Base-by-base conservation (phyloP, 768 basidiomycete species). In the Galerina sulciceps region DNA sequence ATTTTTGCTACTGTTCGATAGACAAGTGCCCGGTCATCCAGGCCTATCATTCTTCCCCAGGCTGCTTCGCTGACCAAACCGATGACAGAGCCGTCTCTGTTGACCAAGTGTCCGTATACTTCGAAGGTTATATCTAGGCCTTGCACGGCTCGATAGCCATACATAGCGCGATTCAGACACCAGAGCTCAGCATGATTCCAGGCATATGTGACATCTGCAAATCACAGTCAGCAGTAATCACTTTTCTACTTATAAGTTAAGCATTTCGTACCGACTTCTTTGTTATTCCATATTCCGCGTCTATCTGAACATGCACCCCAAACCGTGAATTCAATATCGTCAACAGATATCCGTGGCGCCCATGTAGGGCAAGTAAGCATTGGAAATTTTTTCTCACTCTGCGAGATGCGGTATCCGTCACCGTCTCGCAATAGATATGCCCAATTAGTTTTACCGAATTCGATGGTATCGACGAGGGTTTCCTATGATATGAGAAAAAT, bases 51-150 rank as follows among this genome's bases (percentile, higher is more conserved):
- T 49, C 76, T 65, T 50, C 75, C 76, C 43, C 61, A 55, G 17
- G 76, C 69, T n/a, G 76, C 70, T 51, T 79, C 76, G 17, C 65
- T 67, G 2, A 77, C 70, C 11, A 77, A 52, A 9, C 76, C 77
- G 17, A 74, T 64, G 17, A 78, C 51, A 2, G 67, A 52, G 1
- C 71, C 73, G 17, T 75, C 67, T 42, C 62, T 55, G n/a, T 67
- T 65, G 6, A 76, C 60, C 6, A 76, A 57, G 53, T 76, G 75
- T 1, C 73, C 77, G 46, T 72, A 67, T 35, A 76, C 69, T 35
- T 74, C 70, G 44, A 69, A 77, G 1, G 72, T 75, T 10, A 80
- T 59, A 60, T 76, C 76, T 10, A 75, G 61, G 14, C 71, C 73
- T 34, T 69, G 60, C 15, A 76, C 53, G 10, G 62, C 57, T 14